phyloP scores from a whole-genome alignment of 1,284 basidiomycete species.

The Nidula niveotomentosa region DNA sequence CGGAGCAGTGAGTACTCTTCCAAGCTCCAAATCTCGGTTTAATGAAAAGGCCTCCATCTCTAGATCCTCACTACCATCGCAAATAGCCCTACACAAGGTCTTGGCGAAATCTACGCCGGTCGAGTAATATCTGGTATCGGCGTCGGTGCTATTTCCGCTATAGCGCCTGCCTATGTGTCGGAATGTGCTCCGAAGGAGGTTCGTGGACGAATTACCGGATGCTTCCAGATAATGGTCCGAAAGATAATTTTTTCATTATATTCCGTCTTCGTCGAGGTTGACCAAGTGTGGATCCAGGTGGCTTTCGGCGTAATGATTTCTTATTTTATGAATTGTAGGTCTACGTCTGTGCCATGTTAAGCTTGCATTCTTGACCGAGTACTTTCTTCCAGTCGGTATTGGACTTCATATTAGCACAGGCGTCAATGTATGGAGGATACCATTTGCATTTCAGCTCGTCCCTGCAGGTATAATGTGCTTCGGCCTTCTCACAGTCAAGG shows the following conservation, averaged over 20 bases:
- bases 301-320: constrained; percentile 75
- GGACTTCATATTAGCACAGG: constrained; percentile 49
- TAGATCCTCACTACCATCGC: constrained; percentile 55
- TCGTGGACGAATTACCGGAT: constrained; percentile 66
- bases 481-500: constrained; percentile 71
- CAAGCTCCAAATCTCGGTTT: not conserved
- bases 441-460: constrained; percentile 76
- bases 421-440: constrained; percentile 65
- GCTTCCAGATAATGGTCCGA: constrained; percentile 80
- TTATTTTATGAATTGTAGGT: constrained; percentile 74
- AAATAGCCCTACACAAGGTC: constrained; percentile 40
- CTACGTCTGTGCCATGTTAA: not conserved
- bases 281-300: constrained; percentile 20
- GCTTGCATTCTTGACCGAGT: not conserved
- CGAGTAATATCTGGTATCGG: constrained; percentile 69
- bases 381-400: constrained; percentile 49
- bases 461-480: constrained; percentile 77
- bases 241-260: not conserved
- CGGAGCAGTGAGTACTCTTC: constrained; percentile 19
- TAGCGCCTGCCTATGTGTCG: constrained; percentile 75
- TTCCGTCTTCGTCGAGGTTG: not conserved
- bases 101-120: constrained; percentile 71
- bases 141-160: constrained; percentile 62
- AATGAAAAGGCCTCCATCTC: not conserved
- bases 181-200: constrained; percentile 80